Evolutionary conservation across 2,329 filamentous ascomycete species (phyloP), one percentile per base, ranked within the genome.

Genomic region (Ophiostoma ulmi): DNA sequence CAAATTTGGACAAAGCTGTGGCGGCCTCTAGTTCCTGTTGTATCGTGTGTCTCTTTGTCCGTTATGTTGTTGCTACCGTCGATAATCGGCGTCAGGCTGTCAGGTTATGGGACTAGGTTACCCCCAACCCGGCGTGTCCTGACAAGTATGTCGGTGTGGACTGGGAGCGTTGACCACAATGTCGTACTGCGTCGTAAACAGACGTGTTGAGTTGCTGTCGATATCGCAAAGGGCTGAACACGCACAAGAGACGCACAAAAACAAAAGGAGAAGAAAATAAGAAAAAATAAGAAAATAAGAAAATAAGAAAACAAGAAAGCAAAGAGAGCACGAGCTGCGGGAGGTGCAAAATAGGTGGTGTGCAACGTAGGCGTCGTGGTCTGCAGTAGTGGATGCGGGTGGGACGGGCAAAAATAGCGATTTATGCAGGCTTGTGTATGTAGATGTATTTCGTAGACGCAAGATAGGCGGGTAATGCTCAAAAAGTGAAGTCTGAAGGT

Each of bases 361-460:
- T 63, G 58, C 35, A 38, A 35, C 22, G 6, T 20, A 38, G 61
- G 14, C 61, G 61, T 64, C 35, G 61, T 64, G 61, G 61, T 38
- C 61, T 64, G 61, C 61, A 64, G 61, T 35, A 38, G 61, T 64
- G 35, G 61, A 64, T 64, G 61, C 39, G 35, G 35, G 61, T 38
- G 35, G 61, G 61, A 38, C 17, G 39, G 5, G 20, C 31, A 39
- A 31, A 64, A 64, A 38, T 13, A 64, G 31, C 31, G 52, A 58
- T 10, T 26, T 26, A 17, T 10, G 52, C 8, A 58, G 2, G 55
- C 10, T 63, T 20, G 31, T 31, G 31, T 31, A 31, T n/a, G 6
- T 52, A 17, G 14, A 17, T 44, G 39, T 13, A 13, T 1, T 41
- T 41, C 10, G 39, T 5, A 22, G 14, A n/a, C 14, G 17, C 13